Conservation (phyloP, 2,329 filamentous ascomycete genomes). For the Zopfia rhizophila region DNA sequence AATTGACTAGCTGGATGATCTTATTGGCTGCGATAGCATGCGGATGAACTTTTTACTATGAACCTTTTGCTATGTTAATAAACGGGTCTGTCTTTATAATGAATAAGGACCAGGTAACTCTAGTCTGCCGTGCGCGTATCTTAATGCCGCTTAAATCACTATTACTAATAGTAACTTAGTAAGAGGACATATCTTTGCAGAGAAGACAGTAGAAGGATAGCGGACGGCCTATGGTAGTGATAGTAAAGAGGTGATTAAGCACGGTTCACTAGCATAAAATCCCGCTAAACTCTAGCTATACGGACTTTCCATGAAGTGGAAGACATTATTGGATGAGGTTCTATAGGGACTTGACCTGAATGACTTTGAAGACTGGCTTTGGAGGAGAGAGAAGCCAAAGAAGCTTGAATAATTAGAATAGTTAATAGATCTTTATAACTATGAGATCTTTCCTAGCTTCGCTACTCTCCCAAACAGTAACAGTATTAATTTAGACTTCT, state of each 20-base stretch:
- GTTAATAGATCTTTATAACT: constrained; percentile 26
- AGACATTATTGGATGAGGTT: constrained; percentile 27
- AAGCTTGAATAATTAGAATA: constrained; percentile 19
- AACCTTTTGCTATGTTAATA: constrained; percentile 34
- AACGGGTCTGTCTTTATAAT: constrained; percentile 37
- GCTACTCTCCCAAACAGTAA: constrained; percentile 24
- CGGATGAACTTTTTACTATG: constrained; percentile 17
- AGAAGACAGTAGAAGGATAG: constrained; percentile 23
- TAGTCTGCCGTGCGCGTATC: constrained; percentile 33
- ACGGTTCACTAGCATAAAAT: constrained; percentile 19
- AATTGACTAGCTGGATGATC: constrained; percentile 28
- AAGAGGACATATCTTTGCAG: constrained; percentile 41
- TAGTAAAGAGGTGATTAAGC: constrained; percentile 27
- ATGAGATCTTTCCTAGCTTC: constrained; percentile 30
- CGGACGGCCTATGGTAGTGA: constrained; percentile 26
- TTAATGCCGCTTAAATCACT: constrained; percentile 37
- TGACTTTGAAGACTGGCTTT: constrained; percentile 40
- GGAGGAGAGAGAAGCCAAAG: constrained; percentile 32
- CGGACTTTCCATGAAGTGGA: constrained; percentile 35
- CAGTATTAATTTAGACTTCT: constrained; percentile 17
- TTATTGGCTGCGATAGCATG: constrained; percentile 32
- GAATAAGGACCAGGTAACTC: constrained; percentile 32
- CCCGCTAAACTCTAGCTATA: constrained; percentile 24
- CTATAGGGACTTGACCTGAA: constrained; percentile 20
- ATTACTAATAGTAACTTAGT: constrained; percentile 45